These are phyloP conservation scores for Quercus tomentella DNA, from an alignment of 331 rosid species.

Conservation along the genomic window DNA sequence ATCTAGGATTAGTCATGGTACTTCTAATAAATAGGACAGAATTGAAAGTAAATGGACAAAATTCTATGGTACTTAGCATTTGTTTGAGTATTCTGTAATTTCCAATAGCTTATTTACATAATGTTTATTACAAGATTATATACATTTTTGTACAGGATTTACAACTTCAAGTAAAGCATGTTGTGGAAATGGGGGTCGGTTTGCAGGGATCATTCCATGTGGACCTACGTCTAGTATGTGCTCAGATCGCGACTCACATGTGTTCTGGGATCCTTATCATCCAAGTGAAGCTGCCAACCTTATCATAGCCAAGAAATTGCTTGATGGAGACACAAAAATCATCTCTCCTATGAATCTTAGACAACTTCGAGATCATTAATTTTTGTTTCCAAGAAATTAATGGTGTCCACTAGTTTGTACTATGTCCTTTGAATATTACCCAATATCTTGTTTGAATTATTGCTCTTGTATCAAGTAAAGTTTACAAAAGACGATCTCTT, in stretches of 20 bases:
- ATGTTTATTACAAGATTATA: background rate
- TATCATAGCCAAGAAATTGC: conserved; percentile 62
- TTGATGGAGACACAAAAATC: conserved; percentile 65
- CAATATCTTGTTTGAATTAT: background rate
- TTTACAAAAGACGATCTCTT: background rate
- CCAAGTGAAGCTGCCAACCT: conserved; percentile 93
- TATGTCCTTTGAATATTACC: background rate
- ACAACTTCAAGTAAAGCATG: conserved; percentile 75
- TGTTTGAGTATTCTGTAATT: background rate
- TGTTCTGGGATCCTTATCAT: conserved; percentile 97
- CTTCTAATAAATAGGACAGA: too few species aligned
- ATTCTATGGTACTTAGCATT: background rate
- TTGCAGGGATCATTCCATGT: conserved; percentile 90
- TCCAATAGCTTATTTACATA: too few species aligned
- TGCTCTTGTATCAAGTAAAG: background rate
- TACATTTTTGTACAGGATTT: conserved; percentile 46
- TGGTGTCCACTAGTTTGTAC: background rate
- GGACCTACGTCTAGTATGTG: conserved; percentile 85
- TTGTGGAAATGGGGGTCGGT: conserved; percentile 92
- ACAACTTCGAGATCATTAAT: conserved; percentile 61
- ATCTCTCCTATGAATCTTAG: conserved; percentile 77
- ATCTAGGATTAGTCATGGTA: too few species aligned
- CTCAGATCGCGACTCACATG: conserved; percentile 58
- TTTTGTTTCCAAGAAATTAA: background rate
- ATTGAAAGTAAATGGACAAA: too few species aligned